phyloP scores from a whole-genome alignment of 2,329 filamentous ascomycete genomes.

The Apiospora saccharicola region DNA sequence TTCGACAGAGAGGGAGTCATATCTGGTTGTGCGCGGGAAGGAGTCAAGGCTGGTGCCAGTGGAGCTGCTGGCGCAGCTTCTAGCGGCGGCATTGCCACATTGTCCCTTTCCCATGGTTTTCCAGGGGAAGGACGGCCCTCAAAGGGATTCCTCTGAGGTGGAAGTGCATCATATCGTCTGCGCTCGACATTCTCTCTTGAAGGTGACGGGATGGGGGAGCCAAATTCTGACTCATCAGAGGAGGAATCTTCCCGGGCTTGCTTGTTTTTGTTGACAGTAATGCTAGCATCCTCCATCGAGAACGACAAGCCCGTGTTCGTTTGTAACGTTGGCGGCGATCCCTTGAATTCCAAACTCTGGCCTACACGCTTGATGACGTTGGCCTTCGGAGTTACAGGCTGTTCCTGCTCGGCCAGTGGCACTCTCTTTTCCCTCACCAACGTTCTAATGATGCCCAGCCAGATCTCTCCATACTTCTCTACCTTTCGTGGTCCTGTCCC shows the following conservation, averaged over 20 bases:
- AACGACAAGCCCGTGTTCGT: slow-evolving; percentile 24
- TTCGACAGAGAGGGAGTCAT: background rate
- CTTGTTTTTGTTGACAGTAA: background rate
- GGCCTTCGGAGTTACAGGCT: background rate
- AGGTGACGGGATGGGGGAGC: background rate
- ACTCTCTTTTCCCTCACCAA: background rate
- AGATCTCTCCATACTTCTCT: slow-evolving; percentile 21
- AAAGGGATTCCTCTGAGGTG: background rate
- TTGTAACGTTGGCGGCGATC: background rate
- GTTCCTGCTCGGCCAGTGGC: background rate
- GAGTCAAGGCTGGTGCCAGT: background rate
- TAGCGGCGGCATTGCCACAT: background rate
- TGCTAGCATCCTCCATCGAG: slow-evolving; percentile 10
- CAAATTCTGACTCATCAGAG: background rate
- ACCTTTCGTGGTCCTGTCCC: slow-evolving; percentile 23
- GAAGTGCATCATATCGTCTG: background rate
- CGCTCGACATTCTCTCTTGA: slow-evolving; percentile 2
- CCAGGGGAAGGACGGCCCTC: background rate
- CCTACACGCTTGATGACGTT: slow-evolving; percentile 12
- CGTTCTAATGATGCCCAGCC: slow-evolving; percentile 22
- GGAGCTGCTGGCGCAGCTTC: background rate
- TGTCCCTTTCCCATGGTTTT: background rate
- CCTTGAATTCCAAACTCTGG: slow-evolving; percentile 6
- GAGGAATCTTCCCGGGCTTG: background rate
- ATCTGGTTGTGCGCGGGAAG: background rate